Conservation (phyloP, 148 eudicot species). For the Agrostemma githago region DNA sequence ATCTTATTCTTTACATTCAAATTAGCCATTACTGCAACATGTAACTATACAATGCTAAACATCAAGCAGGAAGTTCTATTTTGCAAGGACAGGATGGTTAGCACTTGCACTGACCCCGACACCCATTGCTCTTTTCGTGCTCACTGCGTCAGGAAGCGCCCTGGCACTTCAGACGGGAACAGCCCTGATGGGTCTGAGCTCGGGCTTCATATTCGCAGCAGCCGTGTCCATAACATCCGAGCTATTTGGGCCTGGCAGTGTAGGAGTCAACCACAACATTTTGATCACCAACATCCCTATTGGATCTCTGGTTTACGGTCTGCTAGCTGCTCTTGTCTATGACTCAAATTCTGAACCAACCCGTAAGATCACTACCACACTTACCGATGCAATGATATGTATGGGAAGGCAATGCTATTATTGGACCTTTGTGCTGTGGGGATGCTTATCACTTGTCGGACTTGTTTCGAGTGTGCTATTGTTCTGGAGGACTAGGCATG, state of each 20-base stretch:
- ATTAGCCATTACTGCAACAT: background rate
- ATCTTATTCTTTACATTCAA: background rate
- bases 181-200: conserved; percentile 66
- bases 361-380: conserved; percentile 13
- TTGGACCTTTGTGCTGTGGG: conserved; percentile 75
- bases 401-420: conserved; percentile 73
- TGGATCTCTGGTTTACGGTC: conserved; percentile 71
- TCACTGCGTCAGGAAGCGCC: conserved; percentile 44
- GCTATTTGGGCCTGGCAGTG: conserved; percentile 70
- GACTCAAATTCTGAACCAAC: conserved; percentile 40
- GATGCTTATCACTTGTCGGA: conserved; percentile 59
- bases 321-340: conserved; percentile 65
- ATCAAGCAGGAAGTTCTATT: conserved; percentile 60
- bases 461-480: conserved; percentile 50
- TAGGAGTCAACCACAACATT: conserved; percentile 87
- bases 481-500: conserved; percentile 66
- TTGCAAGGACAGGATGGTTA: conserved; percentile 91
- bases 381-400: conserved; percentile 46
- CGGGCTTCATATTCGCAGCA: conserved; percentile 86
- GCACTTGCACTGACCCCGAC: conserved; percentile 65
- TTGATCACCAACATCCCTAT: conserved; percentile 85
- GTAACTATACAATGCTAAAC: background rate
- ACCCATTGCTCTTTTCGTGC: conserved; percentile 70
- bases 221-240: conserved; percentile 87
- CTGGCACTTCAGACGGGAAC: conserved; percentile 53